Percentiles rank a stretch among this genome's conserved stretches.
Evolutionary conservation across 1,284 basidiomycete genomes (phyloP).

Genomic region (Moesziomyces sp.): DNA sequence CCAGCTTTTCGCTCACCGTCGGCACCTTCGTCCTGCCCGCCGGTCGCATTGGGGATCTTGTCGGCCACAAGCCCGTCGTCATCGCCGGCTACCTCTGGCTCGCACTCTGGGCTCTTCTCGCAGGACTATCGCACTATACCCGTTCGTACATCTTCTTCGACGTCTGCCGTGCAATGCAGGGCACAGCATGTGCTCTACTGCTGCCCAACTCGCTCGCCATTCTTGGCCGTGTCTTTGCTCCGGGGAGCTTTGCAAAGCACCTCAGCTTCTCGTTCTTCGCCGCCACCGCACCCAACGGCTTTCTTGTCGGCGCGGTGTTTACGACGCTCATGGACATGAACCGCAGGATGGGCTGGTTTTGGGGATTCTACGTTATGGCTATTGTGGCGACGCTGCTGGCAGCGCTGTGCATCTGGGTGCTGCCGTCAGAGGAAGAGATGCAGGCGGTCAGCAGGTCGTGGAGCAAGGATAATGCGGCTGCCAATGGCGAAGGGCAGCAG

Average conservation of each 20-base stretch:
- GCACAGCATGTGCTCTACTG: conserved; percentile 49
- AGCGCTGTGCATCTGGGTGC: conserved; percentile 14
- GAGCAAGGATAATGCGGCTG: conserved; percentile 1
- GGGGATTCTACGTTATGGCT: conserved; percentile 52
- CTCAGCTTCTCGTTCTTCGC: conserved; percentile 51
- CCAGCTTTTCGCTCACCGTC: conserved; percentile 51
- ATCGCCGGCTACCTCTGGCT: conserved; percentile 47
- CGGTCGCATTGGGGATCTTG: conserved; percentile 52
- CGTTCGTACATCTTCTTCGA: conserved; percentile 53
- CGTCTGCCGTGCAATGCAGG: conserved; percentile 54
- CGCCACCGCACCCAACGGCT: conserved; percentile 55
- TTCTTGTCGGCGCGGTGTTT: conserved; percentile 51
- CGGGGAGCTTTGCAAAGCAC: conserved; percentile 38
- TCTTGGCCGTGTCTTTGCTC: conserved; percentile 44
- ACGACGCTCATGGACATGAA: conserved; percentile 33
- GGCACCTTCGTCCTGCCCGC: conserved; percentile 59
- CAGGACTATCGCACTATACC: conserved; percentile 48
- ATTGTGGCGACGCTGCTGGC: conserved; percentile 36
- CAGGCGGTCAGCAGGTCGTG: conserved; percentile 24
- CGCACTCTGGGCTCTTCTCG: conserved; percentile 35
- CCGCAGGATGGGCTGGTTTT: conserved; percentile 35
- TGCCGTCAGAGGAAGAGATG: conserved; percentile 48
- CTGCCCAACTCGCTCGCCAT: conserved; percentile 56
- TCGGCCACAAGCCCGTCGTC: conserved; percentile 48
- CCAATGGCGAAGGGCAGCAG: background rate